These are phyloP conservation scores for Globisporangium rhizosaccharum DNA, from an alignment of 352 stramenopile genomes.

Conservation along the genomic window DNA sequence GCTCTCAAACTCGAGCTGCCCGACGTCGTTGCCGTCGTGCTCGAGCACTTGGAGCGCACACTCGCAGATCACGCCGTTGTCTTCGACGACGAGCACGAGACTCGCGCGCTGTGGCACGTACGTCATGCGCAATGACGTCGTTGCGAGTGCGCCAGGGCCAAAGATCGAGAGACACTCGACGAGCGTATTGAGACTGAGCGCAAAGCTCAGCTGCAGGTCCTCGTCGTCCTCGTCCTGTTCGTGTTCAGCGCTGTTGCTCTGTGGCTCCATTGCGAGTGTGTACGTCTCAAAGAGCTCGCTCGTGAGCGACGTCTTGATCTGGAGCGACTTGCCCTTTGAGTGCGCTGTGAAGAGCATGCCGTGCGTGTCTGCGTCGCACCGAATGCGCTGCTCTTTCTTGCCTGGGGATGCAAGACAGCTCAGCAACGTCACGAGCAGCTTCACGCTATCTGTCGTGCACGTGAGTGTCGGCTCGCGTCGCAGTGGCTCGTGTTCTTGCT, in stretches of 20 bases:
- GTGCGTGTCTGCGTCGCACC: conserved; percentile 59
- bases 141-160: conserved; percentile 47
- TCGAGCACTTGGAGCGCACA: conserved; percentile 80
- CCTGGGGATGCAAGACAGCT: conserved; percentile 44
- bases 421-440: conserved; percentile 70
- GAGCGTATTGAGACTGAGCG: conserved; percentile 60
- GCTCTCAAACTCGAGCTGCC: conserved; percentile 68
- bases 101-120: conserved; percentile 60
- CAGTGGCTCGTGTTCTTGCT: not conserved
- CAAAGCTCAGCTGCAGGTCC: conserved; percentile 57
- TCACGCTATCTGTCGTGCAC: conserved; percentile 64
- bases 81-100: conserved; percentile 69
- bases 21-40: conserved; percentile 67
- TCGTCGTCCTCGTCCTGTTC: conserved; percentile 16
- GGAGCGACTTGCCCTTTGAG: conserved; percentile 82
- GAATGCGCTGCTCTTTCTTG: conserved; percentile 76
- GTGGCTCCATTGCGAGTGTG: conserved; percentile 23
- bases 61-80: conserved; percentile 81
- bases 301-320: conserved; percentile 80
- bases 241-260: conserved; percentile 1
- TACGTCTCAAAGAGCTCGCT: conserved; percentile 76
- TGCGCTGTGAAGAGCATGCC: conserved; percentile 73
- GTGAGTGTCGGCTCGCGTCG: conserved; percentile 29
- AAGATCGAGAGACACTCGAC: conserved; percentile 84
- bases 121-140: conserved; percentile 70